phyloP scores from a whole-genome alignment of 208 protist species.

The Leishmania amazonensis region DNA sequence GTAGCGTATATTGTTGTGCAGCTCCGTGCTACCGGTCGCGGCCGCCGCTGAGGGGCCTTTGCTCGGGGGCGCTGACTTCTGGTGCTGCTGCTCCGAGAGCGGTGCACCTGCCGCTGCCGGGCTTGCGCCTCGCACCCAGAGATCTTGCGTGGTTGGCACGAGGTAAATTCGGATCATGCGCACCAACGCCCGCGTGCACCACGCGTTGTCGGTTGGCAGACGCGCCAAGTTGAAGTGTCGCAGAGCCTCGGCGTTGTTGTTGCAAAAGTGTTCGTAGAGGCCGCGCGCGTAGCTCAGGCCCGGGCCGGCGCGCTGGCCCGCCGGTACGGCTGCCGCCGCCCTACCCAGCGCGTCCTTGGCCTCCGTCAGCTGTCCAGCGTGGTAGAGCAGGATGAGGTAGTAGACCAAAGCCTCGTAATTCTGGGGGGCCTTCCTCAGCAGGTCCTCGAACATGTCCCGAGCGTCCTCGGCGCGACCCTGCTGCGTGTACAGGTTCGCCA shows the following conservation, averaged over 20 bases:
- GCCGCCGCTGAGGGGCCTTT: not conserved
- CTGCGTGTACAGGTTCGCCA: conserved; percentile 93
- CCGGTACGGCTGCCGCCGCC: conserved; percentile 39
- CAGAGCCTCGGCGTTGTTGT: conserved; percentile 90
- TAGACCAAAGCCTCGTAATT: conserved; percentile 91
- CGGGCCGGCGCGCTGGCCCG: conserved; percentile 55
- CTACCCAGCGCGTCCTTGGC: conserved; percentile 48
- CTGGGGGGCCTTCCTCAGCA: conserved; percentile 84
- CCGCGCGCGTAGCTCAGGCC: conserved; percentile 89
- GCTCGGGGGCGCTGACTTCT: not conserved
- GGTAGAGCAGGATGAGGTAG: conserved; percentile 84
- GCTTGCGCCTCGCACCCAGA: conserved; percentile 62
- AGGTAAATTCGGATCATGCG: conserved; percentile 97
- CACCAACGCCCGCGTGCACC: conserved; percentile 75
- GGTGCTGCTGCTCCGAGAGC: not conserved
- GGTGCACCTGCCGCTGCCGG: conserved; percentile 35
- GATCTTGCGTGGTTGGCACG: conserved; percentile 74
- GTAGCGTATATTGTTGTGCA: conserved; percentile 75
- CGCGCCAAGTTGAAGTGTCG: conserved; percentile 88
- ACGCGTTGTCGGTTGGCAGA: conserved; percentile 74
- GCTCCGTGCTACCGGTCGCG: conserved; percentile 33
- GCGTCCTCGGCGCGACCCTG: conserved; percentile 83
- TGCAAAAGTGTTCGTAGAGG: conserved; percentile 71
- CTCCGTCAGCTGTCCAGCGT: conserved; percentile 58
- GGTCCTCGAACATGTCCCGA: conserved; percentile 79